Evolutionary conservation across 345 rosid species (phyloP), one percentile per base, ranked within the genome.

Genomic region (Melastoma malabathricum): DNA sequence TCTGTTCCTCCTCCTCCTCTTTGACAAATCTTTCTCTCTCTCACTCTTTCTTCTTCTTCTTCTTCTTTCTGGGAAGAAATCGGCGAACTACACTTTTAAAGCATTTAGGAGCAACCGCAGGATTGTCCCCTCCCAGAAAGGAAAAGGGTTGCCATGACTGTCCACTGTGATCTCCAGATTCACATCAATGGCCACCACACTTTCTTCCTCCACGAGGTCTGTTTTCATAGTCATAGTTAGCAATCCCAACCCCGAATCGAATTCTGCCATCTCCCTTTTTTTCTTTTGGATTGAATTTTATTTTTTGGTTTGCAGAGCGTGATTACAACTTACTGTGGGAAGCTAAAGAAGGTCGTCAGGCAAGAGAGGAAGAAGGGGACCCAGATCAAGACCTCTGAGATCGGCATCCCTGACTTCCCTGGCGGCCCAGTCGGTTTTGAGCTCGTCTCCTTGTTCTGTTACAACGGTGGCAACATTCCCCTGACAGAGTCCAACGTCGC

Each of bases 381-480:
- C 54, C 78, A 56, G 63, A 70, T 60, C 51, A 72, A 65, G 62
- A 74, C 55, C 56, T 56, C 72, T 3, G 63, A 50, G 10, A 60
- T 73, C 14, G 72, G 70, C 34, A 39, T 86, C 46, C 39, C 60
- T 25, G 68, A 70, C 43, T 80, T 83, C 60, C 95, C 96, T 0
- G 88, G 89, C 19, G 86, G 89, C 15, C 56, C 84, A 44, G 47
- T 66, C 6, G 96, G 86, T 53, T 83, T 86, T 54, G 92, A 86
- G 47, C 52, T 71, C 55, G 78, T 76, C 59, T 71, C 77, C 14
- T 73, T 86, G 51, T 86, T 83, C 70, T 80, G 92, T 57, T 80
- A 86, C 69, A 66, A 60, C 59, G 56, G 74, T 48, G 88, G 86
- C 16, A 62, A 68, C 50, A 63, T 78, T 57, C 57, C 58, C 14